Conservation (phyloP, 2,329 filamentous ascomycete species). For the Dactylonectria macrodidyma region DNA sequence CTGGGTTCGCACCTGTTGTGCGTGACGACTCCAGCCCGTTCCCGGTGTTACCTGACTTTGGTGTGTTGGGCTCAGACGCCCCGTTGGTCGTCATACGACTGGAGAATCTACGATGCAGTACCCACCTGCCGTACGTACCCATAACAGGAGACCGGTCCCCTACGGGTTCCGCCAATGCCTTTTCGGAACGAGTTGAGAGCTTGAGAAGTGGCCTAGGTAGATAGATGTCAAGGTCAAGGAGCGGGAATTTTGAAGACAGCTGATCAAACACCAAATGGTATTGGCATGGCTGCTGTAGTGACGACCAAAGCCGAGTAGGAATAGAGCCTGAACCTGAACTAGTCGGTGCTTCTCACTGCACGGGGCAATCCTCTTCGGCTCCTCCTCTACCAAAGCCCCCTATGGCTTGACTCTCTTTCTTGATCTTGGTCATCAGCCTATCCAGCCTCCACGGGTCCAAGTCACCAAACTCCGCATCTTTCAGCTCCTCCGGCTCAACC, state of each 20-base stretch:
- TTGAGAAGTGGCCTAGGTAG: neutral
- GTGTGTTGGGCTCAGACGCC: no score
- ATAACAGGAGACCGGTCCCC: neutral
- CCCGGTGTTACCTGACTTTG: no score
- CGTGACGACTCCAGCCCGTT: no score
- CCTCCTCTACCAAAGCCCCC: constrained; percentile 9
- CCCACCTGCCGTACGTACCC: no score
- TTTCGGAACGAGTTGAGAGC: constrained; percentile 2
- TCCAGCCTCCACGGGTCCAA: constrained; percentile 12
- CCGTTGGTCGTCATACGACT: no score
- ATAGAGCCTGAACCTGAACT: neutral
- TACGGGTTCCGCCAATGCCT: neutral
- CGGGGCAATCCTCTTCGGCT: constrained; percentile 3
- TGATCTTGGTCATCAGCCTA: constrained; percentile 13
- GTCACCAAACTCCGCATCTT: neutral
- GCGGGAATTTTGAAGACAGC: neutral
- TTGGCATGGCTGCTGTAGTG: constrained; percentile 4
- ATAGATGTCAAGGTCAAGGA: neutral
- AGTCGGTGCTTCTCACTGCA: constrained; percentile 12
- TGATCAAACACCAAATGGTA: constrained; percentile 8
- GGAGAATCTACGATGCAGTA: no score
- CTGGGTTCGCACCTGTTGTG: no score
- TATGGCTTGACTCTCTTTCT: constrained; percentile 4
- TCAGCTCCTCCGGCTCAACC: constrained; percentile 16
- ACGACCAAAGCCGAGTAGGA: neutral